Evolutionary conservation across 257 asterid species (phyloP), one percentile per base, ranked within the genome.

Genomic region (Marsdenia floribunda): DNA sequence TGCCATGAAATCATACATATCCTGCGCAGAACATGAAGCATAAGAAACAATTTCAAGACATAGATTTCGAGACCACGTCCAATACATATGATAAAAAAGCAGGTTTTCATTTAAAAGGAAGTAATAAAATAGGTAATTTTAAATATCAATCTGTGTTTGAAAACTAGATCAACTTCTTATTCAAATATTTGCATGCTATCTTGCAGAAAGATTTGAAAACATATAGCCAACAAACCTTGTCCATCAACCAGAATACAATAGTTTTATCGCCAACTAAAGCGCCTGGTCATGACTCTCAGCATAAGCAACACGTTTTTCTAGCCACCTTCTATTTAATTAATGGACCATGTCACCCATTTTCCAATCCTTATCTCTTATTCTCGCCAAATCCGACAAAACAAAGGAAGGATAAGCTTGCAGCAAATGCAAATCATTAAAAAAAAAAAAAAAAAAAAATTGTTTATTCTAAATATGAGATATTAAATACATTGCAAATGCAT

Each of bases 271-370:
- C 99, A 68, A 95, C 99, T 59, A 94, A 86, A 26, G 99, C n/a
- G n/a, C 99, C 86, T 94, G 99, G 81, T 94, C 99, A 72, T 92
- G 99, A 76, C 99, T 94, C 86, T 94, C 98, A 40, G 98, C 99
- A 72, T 94, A 92, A 76, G 87, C 76, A 70, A 94, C 85, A 80
- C 99, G 92, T 78, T 95, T 95, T 81, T 95, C 97, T 82, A 63
- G 69, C 97, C 99, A 95, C 87, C 96, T 89, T 85, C 96, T 86
- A 81, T 95, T 95, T 95, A 61, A 96, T 94, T 44, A 94, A 81
- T 92, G 83, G 40, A 85, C 79, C 69, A 94, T 90, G 76, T 94
- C 99, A 75, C 97, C 97, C 96, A 94, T 88, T 82, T 66, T 76
- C 99, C 99, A 94, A 79, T 94, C 99, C 85, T 94, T 98, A 54